phyloP scores from a whole-genome alignment of 352 stramenopile species.

The Phytopythium kandeliae region DNA sequence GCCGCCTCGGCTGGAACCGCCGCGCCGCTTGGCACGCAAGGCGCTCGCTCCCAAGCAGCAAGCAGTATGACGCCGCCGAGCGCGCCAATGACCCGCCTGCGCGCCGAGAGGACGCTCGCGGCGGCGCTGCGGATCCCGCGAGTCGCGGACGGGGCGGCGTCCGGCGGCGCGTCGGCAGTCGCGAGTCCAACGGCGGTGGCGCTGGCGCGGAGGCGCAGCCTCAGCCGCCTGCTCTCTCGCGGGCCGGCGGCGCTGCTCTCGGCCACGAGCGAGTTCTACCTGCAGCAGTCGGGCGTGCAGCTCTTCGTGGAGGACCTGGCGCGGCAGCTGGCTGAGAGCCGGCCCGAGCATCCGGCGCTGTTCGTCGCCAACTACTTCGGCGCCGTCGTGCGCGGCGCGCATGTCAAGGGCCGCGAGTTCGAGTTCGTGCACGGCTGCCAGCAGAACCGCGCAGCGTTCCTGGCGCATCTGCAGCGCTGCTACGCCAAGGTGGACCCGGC shows the following conservation, averaged over 20 bases:
- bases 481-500: conserved; percentile 31
- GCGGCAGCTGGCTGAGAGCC: conserved; percentile 41
- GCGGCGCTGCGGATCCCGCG: conserved; percentile 27
- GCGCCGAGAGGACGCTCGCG: conserved; percentile 37
- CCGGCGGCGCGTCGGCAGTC: neutral
- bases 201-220: conserved; percentile 10
- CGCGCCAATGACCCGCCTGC: conserved; percentile 23
- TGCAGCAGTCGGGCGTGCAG: conserved; percentile 46
- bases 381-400: conserved; percentile 21
- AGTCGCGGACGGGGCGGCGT: neutral
- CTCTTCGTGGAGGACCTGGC: conserved; percentile 55
- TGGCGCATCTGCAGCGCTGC: conserved; percentile 31
- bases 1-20: too few species aligned
- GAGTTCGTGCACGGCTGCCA: conserved; percentile 49
- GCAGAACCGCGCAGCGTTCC: conserved; percentile 46
- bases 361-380: conserved; percentile 48
- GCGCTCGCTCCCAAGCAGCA: too few species aligned
- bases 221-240: conserved; percentile 16
- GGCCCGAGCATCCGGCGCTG: conserved; percentile 23
- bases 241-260: conserved; percentile 8
- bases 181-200: neutral
- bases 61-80: neutral
- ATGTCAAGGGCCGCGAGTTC: conserved; percentile 35
- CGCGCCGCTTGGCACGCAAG: too few species aligned
- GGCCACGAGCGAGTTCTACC: conserved; percentile 30